Conservation (phyloP, 2,329 filamentous ascomycete genomes). For the Fusarium sp. region DNA sequence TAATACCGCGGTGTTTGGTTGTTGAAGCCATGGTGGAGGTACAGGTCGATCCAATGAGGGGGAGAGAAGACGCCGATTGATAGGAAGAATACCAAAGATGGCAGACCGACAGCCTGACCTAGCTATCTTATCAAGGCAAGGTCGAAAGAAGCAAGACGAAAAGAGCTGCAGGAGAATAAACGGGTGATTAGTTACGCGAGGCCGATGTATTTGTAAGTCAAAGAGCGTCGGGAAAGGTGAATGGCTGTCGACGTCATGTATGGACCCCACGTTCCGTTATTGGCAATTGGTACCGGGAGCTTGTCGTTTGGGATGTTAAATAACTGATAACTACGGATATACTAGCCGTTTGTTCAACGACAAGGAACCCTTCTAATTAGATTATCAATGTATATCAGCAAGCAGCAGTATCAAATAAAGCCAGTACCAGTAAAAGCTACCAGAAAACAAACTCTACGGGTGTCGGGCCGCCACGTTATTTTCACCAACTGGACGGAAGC, state of each 20-base stretch:
- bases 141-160: background rate
- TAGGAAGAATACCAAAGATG: background rate
- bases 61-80: slow-evolving; percentile 23
- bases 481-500: background rate
- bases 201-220: slow-evolving; percentile 17
- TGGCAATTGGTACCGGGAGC: slow-evolving; percentile 28
- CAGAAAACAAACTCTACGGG: background rate
- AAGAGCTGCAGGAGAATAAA: background rate
- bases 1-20: slow-evolving; percentile 67
- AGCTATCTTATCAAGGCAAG: background rate
- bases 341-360: background rate
- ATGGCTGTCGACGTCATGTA: slow-evolving; percentile 31
- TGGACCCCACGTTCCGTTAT: slow-evolving; percentile 34
- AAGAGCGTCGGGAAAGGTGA: background rate
- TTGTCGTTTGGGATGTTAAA: background rate
- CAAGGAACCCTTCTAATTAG: background rate
- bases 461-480: background rate
- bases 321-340: background rate
- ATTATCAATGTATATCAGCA: background rate
- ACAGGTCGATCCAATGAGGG: slow-evolving; percentile 13
- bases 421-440: background rate
- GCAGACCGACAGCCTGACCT: background rate
- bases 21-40: slow-evolving; percentile 50
- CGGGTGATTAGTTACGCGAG: slow-evolving; percentile 7
- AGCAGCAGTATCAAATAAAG: background rate